These are phyloP conservation scores for Eucalyptus marginata DNA, from an alignment of 345 rosid species.

Conservation along the genomic window DNA sequence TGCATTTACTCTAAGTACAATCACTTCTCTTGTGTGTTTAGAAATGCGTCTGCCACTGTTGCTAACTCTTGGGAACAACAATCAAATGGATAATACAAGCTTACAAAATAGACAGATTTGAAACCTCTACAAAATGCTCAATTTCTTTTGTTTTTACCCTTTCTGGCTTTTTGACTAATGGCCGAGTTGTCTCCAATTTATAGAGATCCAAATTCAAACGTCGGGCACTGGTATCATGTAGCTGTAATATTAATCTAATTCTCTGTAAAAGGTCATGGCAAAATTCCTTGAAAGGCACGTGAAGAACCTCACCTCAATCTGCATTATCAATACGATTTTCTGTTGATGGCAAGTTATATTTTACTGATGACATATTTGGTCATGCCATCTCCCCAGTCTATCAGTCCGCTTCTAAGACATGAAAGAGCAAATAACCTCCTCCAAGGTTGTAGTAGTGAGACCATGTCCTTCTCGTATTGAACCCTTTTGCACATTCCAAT, in stretches of 20 bases:
- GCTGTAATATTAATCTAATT: neutral
- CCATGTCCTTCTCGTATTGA: neutral
- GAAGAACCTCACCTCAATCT: neutral
- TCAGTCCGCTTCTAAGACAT: neutral
- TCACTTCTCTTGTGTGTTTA: neutral
- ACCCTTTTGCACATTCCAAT: neutral
- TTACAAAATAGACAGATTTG: neutral
- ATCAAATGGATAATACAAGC: neutral
- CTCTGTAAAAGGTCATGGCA: neutral
- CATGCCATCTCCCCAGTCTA: neutral
- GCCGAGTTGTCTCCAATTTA: neutral
- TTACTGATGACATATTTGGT: neutral
- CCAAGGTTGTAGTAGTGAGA: neutral
- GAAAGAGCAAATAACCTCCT: neutral
- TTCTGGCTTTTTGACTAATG: neutral
- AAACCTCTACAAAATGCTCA: neutral
- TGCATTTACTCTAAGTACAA: neutral
- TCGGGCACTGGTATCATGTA: neutral
- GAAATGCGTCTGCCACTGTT: neutral
- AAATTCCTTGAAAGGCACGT: neutral
- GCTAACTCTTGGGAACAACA: neutral
- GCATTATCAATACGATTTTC: neutral
- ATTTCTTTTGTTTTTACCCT: neutral
- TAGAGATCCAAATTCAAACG: neutral
- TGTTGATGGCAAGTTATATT: neutral